Evolutionary conservation across 164 flowering plant species (phyloP).

Genomic region (Annona cherimola): DNA sequence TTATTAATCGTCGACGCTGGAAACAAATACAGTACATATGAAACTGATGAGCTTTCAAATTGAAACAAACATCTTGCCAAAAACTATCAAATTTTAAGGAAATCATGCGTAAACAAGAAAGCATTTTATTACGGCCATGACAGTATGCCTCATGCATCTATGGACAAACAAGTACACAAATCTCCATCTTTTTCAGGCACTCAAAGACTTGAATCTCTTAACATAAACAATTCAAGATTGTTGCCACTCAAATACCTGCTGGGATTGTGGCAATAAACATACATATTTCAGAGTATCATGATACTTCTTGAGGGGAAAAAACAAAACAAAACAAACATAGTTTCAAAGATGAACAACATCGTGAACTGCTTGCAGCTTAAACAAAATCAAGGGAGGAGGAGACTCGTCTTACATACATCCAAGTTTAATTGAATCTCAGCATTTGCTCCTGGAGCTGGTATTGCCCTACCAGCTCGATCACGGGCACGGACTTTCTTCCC

Average conservation of each 20-base stretch:
- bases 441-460: constrained; percentile 93
- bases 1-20: constrained; percentile 61
- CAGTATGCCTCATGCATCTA: neutral
- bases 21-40: constrained; percentile 9
- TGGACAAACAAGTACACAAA: neutral
- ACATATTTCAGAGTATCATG: no score
- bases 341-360: neutral
- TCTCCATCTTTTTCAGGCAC: neutral
- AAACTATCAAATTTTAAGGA: neutral
- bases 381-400: neutral
- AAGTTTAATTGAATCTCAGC: constrained; percentile 79
- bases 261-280: neutral
- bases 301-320: no score
- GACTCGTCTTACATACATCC: constrained; percentile 52
- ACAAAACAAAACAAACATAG: no score
- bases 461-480: constrained; percentile 55
- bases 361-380: neutral
- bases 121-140: neutral
- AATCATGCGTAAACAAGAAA: neutral
- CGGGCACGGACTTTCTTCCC: constrained; percentile 43
- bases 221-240: neutral
- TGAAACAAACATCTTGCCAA: neutral
- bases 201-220: neutral
- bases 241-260: neutral
- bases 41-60: neutral